Conservation (phyloP, 495 filamentous ascomycete genomes). For the Annulohypoxylon bovei region DNA sequence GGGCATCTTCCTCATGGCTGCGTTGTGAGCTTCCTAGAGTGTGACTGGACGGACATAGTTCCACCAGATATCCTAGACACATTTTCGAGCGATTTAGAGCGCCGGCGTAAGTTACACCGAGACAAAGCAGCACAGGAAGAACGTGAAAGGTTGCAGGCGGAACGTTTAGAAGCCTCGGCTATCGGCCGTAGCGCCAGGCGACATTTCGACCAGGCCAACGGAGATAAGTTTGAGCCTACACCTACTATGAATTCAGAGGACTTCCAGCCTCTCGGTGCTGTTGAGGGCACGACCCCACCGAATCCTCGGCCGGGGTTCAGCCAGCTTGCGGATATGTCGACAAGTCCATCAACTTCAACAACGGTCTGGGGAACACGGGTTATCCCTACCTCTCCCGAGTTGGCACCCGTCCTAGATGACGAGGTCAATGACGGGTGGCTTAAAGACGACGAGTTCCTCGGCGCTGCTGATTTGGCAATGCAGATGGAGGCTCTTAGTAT, state of each 20-base stretch:
- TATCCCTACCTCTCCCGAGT: slow-evolving; percentile 63
- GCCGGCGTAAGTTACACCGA: slow-evolving; percentile 77
- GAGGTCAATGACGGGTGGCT: slow-evolving; percentile 80
- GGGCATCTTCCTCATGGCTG: slow-evolving; percentile 92
- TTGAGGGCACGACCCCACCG: slow-evolving; percentile 51
- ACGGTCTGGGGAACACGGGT: slow-evolving; percentile 90
- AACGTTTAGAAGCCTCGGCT: slow-evolving; percentile 75
- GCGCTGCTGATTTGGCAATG: slow-evolving; percentile 51
- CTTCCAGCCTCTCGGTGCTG: slow-evolving; percentile 71
- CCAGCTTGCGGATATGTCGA: slow-evolving; percentile 68
- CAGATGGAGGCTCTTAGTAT: slow-evolving; percentile 59
- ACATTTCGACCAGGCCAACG: slow-evolving; percentile 48
- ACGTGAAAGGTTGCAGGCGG: slow-evolving; percentile 86
- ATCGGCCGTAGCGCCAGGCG: slow-evolving; percentile 52
- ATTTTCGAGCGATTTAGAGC: slow-evolving; percentile 81
- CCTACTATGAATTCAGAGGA: slow-evolving; percentile 60
- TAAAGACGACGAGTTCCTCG: slow-evolving; percentile 62
- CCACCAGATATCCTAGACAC: slow-evolving; percentile 74
- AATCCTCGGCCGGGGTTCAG: slow-evolving; percentile 53
- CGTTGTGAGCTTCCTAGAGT: slow-evolving; percentile 93
- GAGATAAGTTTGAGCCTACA: slow-evolving; percentile 47
- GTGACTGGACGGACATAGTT: slow-evolving; percentile 95
- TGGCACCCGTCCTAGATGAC: slow-evolving; percentile 52
- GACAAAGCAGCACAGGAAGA: slow-evolving; percentile 93
- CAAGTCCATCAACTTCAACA: slow-evolving; percentile 75